Base-by-base conservation (phyloP, 352 stramenopile genomes). In the Globisporangium iwayamae region DNA sequence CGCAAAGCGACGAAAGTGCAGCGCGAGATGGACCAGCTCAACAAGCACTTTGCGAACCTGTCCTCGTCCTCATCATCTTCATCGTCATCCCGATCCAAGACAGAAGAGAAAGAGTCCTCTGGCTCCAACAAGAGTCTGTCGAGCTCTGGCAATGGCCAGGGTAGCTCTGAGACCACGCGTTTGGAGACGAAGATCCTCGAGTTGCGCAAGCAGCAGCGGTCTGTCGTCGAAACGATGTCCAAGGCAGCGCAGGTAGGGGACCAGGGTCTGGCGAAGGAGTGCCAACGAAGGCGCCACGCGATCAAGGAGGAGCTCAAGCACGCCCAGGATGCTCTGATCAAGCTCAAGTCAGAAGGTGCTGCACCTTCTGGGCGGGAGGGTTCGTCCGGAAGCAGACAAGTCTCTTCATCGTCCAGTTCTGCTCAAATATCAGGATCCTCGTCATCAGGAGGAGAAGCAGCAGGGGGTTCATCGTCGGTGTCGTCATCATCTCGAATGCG, bases 1-100 rank as follows among this genome's bases (percentile, higher is more conserved):
- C 79, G 80, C 52, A 93, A 92, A 58, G 74, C 84, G 32, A 67
- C 71, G 18, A 81, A 83, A 51, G 81, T 96, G 22, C 76, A 91
- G 60, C 87, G 89, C 47, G 87, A 96, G 59, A 92, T 93, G 82
- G 82, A 91, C 47, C 85, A 93, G 68, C 79, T 93, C 47, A 91
- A 83, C 54, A 85, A 88, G 57, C 85, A 93, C 50, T 76, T 91
- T 36, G 67, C 74, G 16, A 83, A 74, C 11, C 55, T 92, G 4
- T 76, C 75, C 0, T 80, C 76, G n/a, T 77, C 71, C 3, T 66
- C 78, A n/a, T 60, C 46, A 16, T 71, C 52, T 13, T 77, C 71
- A 3, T 66, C 78, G 20, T 60, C 46, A 16, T 71, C 52, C 18
- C 64, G 60, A 9, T 45, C 48, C 8, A 68, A 68, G 38, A 54